Evolutionary conservation across 2,329 filamentous ascomycete genomes (phyloP), one percentile per base, ranked within the genome.

Genomic region (Chaetomium strumarium): DNA sequence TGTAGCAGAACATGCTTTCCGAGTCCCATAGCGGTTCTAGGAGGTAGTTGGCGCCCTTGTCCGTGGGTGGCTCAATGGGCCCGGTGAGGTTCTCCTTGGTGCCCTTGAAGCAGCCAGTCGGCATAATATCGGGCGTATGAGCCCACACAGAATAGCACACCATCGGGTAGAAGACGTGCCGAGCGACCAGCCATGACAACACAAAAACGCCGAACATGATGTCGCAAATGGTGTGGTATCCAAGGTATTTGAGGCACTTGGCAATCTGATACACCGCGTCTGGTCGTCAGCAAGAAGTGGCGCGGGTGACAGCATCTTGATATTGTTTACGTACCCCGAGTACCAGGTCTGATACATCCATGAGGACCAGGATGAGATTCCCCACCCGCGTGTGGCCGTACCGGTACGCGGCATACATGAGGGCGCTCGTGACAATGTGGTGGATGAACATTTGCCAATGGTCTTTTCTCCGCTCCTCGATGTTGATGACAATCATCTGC

Each of bases 371-470:
- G 55, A 97, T 90, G 44, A 95, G 79, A 64, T 91, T 93, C 50
- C 90, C 92, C 29, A 96, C 88, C 43, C 88, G 86, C 52, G 86
- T 95, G 66, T 90, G 84, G 65, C 92, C 85, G 68, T 95, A 96
- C 60, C 84, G 81, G 68, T 97, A 97, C 59, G 87, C 92, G 31
- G 84, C 79, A 52, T 84, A 83, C 58, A 99, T 84, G 41, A 99
- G 81, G 5, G 77, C 75, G 64, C 85, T 88, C 17, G 93, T 99
- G 67, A 97, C 84, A 66, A 96, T 81, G 72, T 99, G 93, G 69
- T 97, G 93, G 16, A 83, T 85, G 61, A 97, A 83, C 93, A 97
- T 97, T 70, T 97, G 92, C 74, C 83, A 87, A 70, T 96, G 86
- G 64, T 99, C 93, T 73, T 97, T 97, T 64, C 93, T 82, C 60